Evolutionary conservation across 805 yeast genomes (phyloP).

Genomic region (Yamadazyma nakazawae): DNA sequence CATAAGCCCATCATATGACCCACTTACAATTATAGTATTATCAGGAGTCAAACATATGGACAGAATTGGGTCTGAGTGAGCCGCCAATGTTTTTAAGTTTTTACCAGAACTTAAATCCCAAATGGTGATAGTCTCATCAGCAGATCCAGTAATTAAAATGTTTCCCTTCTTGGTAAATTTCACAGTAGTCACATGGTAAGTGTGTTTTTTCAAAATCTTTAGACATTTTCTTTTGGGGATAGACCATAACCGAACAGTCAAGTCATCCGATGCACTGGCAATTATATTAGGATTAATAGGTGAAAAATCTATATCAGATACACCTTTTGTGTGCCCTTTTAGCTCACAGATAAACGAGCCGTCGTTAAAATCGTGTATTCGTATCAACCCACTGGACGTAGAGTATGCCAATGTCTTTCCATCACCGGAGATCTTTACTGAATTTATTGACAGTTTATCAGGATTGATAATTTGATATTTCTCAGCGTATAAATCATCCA

Average conservation of each 20-base stretch:
- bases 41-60: conserved; percentile 72
- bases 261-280: conserved; percentile 87
- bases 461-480: neutral
- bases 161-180: conserved; percentile 73
- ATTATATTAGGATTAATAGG: conserved; percentile 63
- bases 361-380: conserved; percentile 20
- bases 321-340: conserved; percentile 63
- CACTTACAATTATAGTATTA: conserved; percentile 78
- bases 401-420: conserved; percentile 55
- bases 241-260: conserved; percentile 73
- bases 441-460: conserved; percentile 5
- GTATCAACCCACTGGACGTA: conserved; percentile 27
- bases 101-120: conserved; percentile 82
- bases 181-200: conserved; percentile 76
- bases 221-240: conserved; percentile 48
- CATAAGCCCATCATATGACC: conserved; percentile 89
- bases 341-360: conserved; percentile 34
- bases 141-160: conserved; percentile 72
- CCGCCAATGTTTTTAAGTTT: conserved; percentile 75
- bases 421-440: conserved; percentile 57
- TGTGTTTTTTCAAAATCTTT: conserved; percentile 66
- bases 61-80: conserved; percentile 89
- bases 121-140: conserved; percentile 85
- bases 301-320: conserved; percentile 75
- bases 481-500: conserved; percentile 5